A percentile compares a stretch with the other conserved stretches of the same genome.
phyloP scores from a whole-genome alignment of 805 yeast genomes.

The Huiozyma sinensis region DNA sequence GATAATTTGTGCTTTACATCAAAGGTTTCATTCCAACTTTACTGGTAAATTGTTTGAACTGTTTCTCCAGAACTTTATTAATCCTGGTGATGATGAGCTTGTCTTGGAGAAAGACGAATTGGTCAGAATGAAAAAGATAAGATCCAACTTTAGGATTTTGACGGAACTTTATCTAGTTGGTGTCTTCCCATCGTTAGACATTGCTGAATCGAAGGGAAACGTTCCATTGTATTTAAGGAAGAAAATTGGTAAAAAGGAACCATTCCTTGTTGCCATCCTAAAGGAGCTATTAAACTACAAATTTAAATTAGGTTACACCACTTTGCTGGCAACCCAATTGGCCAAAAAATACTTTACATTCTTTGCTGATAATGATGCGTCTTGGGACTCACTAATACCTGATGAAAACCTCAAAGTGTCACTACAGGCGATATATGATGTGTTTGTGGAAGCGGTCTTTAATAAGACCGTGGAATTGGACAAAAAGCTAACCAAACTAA shows the following conservation, averaged over 20 bases:
- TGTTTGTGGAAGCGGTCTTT: conserved; percentile 36
- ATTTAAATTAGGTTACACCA: conserved; percentile 26
- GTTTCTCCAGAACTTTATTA: conserved; percentile 33
- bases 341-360: conserved; percentile 36
- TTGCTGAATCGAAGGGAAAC: conserved; percentile 29
- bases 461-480: conserved; percentile 29
- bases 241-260: conserved; percentile 27
- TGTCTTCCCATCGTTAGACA: conserved; percentile 38
- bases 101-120: conserved; percentile 32
- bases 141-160: conserved; percentile 38
- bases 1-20: conserved; percentile 64
- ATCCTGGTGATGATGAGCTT: conserved; percentile 16
- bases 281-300: conserved; percentile 36
- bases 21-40: conserved; percentile 49
- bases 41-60: conserved; percentile 38
- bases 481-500: conserved; percentile 27
- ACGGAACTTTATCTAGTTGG: conserved; percentile 52
- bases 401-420: conserved; percentile 19
- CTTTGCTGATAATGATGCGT: conserved; percentile 23
- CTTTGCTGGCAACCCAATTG: conserved; percentile 37
- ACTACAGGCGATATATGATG: conserved; percentile 31
- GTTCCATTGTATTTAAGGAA: conserved; percentile 36
- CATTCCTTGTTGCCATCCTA: conserved; percentile 35
- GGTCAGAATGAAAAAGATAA: conserved; percentile 33
- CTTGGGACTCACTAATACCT: conserved; percentile 19